Percentiles rank a stretch among this genome's conserved stretches.
phyloP scores from a whole-genome alignment of 208 protist species.

The Trypanosoma lewisi region DNA sequence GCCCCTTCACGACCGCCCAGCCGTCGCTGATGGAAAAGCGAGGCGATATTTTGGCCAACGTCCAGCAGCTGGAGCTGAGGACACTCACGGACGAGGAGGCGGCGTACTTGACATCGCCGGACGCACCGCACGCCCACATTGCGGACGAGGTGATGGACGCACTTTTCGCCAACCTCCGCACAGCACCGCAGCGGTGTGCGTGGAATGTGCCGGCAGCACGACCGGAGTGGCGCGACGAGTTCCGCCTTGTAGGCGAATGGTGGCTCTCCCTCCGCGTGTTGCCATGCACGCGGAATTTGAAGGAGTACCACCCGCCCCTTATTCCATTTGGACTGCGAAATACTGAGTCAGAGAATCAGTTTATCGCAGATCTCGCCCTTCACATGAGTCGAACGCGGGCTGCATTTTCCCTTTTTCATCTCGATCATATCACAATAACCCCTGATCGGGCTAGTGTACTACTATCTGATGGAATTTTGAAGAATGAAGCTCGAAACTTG shows the following conservation, averaged over 20 bases:
- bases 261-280: slow-evolving; percentile 64
- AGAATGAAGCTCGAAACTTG: slow-evolving; percentile 19
- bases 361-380: slow-evolving; percentile 59
- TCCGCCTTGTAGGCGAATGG: slow-evolving; percentile 67
- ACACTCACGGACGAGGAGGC: slow-evolving; percentile 49
- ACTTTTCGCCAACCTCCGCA: slow-evolving; percentile 17
- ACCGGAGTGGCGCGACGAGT: slow-evolving; percentile 53
- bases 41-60: slow-evolving; percentile 27
- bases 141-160: slow-evolving; percentile 18
- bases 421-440: slow-evolving; percentile 55
- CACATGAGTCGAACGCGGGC: slow-evolving; percentile 34
- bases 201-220: slow-evolving; percentile 38
- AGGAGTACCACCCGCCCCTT: slow-evolving; percentile 36
- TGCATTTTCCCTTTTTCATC: slow-evolving; percentile 55
- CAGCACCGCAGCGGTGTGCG: slow-evolving; percentile 15
- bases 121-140: slow-evolving; percentile 30
- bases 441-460: slow-evolving; percentile 63
- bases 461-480: slow-evolving; percentile 58
- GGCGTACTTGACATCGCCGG: slow-evolving; percentile 40
- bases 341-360: slow-evolving; percentile 38
- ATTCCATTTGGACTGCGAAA: slow-evolving; percentile 27
- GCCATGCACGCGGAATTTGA: slow-evolving; percentile 1
- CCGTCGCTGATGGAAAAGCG: not conserved
- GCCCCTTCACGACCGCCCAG: not conserved
- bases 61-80: slow-evolving; percentile 30